Evolutionary conservation across 192 early-diverging fungal species (phyloP).

Genomic region (Allomyces arbusculus): DNA sequence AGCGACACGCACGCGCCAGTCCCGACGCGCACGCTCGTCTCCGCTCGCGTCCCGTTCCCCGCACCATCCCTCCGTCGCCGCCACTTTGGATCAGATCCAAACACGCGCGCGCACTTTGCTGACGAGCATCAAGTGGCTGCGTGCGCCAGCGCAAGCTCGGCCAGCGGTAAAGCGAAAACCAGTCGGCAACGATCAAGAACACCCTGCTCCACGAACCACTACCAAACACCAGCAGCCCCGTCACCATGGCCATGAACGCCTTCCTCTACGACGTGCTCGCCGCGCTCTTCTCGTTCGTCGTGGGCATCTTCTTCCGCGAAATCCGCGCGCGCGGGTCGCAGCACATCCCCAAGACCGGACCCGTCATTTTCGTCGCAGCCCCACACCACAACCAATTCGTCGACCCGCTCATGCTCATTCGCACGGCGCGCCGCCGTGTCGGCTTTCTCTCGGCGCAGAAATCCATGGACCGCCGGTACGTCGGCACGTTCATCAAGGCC

Average conservation of each 20-base stretch:
- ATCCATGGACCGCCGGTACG: conserved; percentile 63
- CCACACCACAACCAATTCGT: conserved; percentile 79
- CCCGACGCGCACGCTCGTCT: too few relatives aligned
- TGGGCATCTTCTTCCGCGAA: conserved; percentile 76
- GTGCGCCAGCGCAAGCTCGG: too few relatives aligned
- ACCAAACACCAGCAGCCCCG: too few relatives aligned
- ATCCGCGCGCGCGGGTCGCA: conserved; percentile 63
- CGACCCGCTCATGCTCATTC: conserved; percentile 76
- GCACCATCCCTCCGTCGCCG: too few relatives aligned
- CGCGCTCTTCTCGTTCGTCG: conserved; percentile 41
- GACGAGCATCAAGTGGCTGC: too few relatives aligned
- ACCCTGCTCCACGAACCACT: too few relatives aligned
- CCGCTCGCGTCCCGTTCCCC: too few relatives aligned
- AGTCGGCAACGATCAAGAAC: too few relatives aligned
- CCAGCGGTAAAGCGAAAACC: too few relatives aligned
- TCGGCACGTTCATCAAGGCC: conserved; percentile 58
- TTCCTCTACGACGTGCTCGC: conserved; percentile 44
- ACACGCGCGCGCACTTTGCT: too few relatives aligned
- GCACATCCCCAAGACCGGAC: conserved; percentile 63
- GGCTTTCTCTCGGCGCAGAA: conserved; percentile 34
- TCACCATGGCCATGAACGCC: background rate
- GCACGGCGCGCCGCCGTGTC: conserved; percentile 52
- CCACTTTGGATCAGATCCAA: too few relatives aligned
- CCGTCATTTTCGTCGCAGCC: conserved; percentile 81
- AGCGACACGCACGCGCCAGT: too few relatives aligned